These are phyloP conservation scores for Arachnomyces sp. DNA, from an alignment of 2,329 filamentous ascomycete species.

Conservation along the genomic window DNA sequence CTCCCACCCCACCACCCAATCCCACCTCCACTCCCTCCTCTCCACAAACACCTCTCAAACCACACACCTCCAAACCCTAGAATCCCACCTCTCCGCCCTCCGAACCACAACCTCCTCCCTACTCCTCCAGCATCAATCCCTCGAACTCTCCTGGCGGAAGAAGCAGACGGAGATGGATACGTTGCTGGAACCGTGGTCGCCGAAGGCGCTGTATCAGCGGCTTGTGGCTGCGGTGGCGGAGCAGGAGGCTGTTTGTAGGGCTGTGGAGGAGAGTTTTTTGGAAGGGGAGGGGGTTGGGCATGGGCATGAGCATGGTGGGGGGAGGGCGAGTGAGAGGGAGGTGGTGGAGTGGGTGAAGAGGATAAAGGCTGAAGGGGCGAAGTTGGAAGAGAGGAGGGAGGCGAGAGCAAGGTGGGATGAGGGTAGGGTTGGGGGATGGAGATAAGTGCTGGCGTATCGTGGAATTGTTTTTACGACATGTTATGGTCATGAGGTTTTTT, in stretches of 20 bases:
- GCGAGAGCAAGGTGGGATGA: constrained; percentile 93
- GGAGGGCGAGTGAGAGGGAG: constrained; percentile 67
- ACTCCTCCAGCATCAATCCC: constrained; percentile 71
- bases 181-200: constrained; percentile 75
- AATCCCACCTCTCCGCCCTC: constrained; percentile 41
- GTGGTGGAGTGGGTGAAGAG: constrained; percentile 74
- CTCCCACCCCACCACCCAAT: constrained; percentile 59
- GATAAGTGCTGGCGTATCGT: constrained; percentile 39
- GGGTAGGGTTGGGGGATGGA: constrained; percentile 88
- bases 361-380: constrained; percentile 71
- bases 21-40: constrained; percentile 58
- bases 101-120: constrained; percentile 70
- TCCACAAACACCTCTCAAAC: constrained; percentile 66
- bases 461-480: background rate
- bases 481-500: background rate
- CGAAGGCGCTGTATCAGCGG: constrained; percentile 76
- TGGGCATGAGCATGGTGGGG: constrained; percentile 35
- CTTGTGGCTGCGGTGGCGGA: constrained; percentile 70
- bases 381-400: constrained; percentile 74
- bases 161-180: constrained; percentile 86
- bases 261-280: constrained; percentile 88
- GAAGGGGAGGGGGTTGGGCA: constrained; percentile 45
- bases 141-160: constrained; percentile 86
- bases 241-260: constrained; percentile 71
- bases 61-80: constrained; percentile 32